Evolutionary conservation across 768 basidiomycete genomes (phyloP).

Genomic region (Pholiota microspora): DNA sequence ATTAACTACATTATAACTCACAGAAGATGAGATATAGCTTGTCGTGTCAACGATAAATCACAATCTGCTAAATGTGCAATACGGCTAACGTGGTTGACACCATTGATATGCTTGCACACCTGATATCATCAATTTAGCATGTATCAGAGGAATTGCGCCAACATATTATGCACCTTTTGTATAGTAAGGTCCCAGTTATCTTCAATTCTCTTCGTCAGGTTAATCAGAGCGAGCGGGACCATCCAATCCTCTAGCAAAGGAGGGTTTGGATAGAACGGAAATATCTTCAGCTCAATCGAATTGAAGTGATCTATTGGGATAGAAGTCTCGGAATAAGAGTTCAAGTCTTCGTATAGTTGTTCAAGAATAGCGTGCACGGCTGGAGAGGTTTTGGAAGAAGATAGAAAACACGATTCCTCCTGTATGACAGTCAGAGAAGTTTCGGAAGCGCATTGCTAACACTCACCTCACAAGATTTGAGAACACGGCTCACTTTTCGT

Average conservation of each 20-base stretch:
- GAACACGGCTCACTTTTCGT: slow-evolving; percentile 88
- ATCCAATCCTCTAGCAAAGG: slow-evolving; percentile 90
- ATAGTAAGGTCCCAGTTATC: slow-evolving; percentile 97
- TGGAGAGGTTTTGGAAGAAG: slow-evolving; percentile 62
- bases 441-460: slow-evolving; percentile 2
- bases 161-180: slow-evolving; percentile 61
- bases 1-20: slow-evolving; percentile 33
- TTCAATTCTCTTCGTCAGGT: slow-evolving; percentile 76
- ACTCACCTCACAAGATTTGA: slow-evolving; percentile 86
- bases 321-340: slow-evolving; percentile 95
- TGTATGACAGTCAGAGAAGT: slow-evolving; percentile 23
- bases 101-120: slow-evolving; percentile 84
- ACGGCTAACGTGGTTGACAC: slow-evolving; percentile 85
- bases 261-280: slow-evolving; percentile 96
- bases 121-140: too few species aligned
- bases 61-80: slow-evolving; percentile 93
- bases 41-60: slow-evolving; percentile 76
- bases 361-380: slow-evolving; percentile 84
- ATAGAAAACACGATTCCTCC: slow-evolving; percentile 91
- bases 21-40: slow-evolving; percentile 91
- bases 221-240: slow-evolving; percentile 89
- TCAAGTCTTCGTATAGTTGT: slow-evolving; percentile 95
- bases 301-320: slow-evolving; percentile 91
- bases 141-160: too few species aligned
- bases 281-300: slow-evolving; percentile 92